These are phyloP conservation scores for Leishmania mexicana DNA, from an alignment of 208 protist genomes.

Conservation along the genomic window DNA sequence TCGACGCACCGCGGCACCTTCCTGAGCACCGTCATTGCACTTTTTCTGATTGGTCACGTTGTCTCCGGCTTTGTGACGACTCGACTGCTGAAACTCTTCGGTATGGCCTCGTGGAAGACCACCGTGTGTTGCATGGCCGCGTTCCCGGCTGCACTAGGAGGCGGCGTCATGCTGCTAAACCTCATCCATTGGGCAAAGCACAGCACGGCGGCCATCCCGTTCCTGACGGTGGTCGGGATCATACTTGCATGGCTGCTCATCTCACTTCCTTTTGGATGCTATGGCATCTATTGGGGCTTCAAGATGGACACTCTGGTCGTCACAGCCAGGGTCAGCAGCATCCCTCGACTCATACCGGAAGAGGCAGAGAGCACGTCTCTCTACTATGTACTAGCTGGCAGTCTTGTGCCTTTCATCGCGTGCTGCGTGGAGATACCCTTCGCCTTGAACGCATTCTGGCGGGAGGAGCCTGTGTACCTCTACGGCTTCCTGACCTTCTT, in stretches of 20 bases:
- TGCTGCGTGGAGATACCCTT: constrained; percentile 98
- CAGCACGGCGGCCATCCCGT: constrained; percentile 65
- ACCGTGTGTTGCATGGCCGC: constrained; percentile 53
- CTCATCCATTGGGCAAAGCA: constrained; percentile 65
- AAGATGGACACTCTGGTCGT: constrained; percentile 56
- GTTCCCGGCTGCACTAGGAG: constrained; percentile 44
- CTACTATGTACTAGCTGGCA: constrained; percentile 48
- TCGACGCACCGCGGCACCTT: constrained; percentile 92
- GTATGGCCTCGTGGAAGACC: constrained; percentile 83
- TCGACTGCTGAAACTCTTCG: constrained; percentile 87
- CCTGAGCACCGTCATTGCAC: constrained; percentile 69
- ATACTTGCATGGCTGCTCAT: constrained; percentile 85
- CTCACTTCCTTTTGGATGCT: constrained; percentile 93
- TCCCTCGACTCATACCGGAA: constrained; percentile 94
- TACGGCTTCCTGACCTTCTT: constrained; percentile 96
- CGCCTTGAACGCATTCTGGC: constrained; percentile 94
- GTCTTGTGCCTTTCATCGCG: constrained; percentile 96
- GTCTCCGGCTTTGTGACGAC: constrained; percentile 91
- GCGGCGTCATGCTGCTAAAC: constrained; percentile 65
- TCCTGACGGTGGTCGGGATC: constrained; percentile 57
- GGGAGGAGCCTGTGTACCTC: constrained; percentile 95
- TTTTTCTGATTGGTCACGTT: constrained; percentile 66
- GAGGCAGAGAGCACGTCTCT: constrained; percentile 31
- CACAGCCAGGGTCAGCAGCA: constrained; percentile 91
- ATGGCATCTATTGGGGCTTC: constrained; percentile 93